Evolutionary conservation across 192 early-diverging fungal species (phyloP).

Genomic region (Rhizophagus sp.): DNA sequence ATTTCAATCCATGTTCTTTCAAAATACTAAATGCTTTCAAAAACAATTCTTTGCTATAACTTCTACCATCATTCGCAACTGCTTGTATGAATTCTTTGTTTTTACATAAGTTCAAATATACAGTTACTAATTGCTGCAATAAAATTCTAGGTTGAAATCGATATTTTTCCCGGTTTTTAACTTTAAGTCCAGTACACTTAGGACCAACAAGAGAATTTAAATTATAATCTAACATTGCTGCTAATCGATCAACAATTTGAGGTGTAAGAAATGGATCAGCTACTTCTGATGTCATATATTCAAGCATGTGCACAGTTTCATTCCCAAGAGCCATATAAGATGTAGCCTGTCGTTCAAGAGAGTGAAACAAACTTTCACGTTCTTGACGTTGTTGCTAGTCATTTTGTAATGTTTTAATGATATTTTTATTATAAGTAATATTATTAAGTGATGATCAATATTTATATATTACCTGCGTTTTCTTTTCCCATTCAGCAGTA

Average conservation of each 20-base stretch:
- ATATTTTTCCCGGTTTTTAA: slow-evolving; percentile 83
- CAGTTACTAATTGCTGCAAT: slow-evolving; percentile 80
- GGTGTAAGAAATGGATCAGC: slow-evolving; percentile 83
- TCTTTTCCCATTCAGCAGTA: slow-evolving; percentile 45
- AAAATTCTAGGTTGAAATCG: slow-evolving; percentile 84
- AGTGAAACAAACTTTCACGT: slow-evolving; percentile 53
- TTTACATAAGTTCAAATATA: slow-evolving; percentile 78
- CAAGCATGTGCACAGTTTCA: slow-evolving; percentile 93
- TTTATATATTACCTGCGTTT: slow-evolving; percentile 45
- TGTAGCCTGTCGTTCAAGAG: slow-evolving; percentile 78
- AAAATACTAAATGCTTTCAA: slow-evolving; percentile 71
- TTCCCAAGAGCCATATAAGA: slow-evolving; percentile 87
- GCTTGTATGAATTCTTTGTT: slow-evolving; percentile 69
- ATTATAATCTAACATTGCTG: slow-evolving; percentile 98
- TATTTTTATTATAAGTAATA: background rate
- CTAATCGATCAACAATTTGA: slow-evolving; percentile 89
- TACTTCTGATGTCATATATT: slow-evolving; percentile 77
- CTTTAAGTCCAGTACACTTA: slow-evolving; percentile 78
- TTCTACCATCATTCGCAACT: slow-evolving; percentile 82
- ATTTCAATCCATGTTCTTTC: slow-evolving; percentile 63
- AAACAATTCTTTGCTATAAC: slow-evolving; percentile 80
- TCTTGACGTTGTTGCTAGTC: slow-evolving; percentile 61
- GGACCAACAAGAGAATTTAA: slow-evolving; percentile 88
- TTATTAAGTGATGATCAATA: background rate
- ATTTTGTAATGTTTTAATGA: background rate